Base-by-base conservation (phyloP, 257 asterid genomes). In the Oldenlandia corymbosa region DNA sequence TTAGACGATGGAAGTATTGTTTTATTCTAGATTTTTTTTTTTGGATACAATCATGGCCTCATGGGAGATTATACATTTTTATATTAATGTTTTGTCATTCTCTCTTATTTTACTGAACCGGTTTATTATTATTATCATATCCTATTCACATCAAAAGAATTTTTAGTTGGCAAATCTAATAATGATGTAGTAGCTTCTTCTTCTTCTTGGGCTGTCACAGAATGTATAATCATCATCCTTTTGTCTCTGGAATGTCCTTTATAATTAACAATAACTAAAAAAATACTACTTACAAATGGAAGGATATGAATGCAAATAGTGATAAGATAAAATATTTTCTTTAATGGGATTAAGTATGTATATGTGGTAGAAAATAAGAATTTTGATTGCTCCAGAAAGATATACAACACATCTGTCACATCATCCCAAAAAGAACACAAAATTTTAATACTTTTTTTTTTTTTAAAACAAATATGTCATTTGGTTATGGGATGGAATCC, bases 131-230 rank as follows among this genome's bases (percentile, higher is more conserved):
- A 16, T 32, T 49, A 37, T 39, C 59, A 6, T 34, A 59, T 32
- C 62, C 34, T 46, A 57, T 64, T 46, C 66, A 66, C 58, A 42
- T 58, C 31, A 46, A 39, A 36, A 36, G 42, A 71, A 27, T 34
- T 64, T 57, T 57, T 56, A 50, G 75, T 51, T 64, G 66, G 60
- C 56, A 58, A 34, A 71, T 16, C 50, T 28, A 55, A 46, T 56
- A 30, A 56, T n/a, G n/a, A n/a, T n/a, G 36, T 56, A 39, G 65
- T 10, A 17, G 50, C 50, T 23, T 36, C 48, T 43, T 43, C n/a
- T 7, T 31, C 62, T 17, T 30, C 41, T 12, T 11, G 48, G 34
- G 18, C 49, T 64, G 32, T 36, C 65, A 57, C 21, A 58, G 42
- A 32, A 58, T 43, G 34, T 31, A 54, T 27, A 60, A 36, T 26